phyloP scores from a whole-genome alignment of 1,139 yeast genomes.

The Magnusiomyces sp. region DNA sequence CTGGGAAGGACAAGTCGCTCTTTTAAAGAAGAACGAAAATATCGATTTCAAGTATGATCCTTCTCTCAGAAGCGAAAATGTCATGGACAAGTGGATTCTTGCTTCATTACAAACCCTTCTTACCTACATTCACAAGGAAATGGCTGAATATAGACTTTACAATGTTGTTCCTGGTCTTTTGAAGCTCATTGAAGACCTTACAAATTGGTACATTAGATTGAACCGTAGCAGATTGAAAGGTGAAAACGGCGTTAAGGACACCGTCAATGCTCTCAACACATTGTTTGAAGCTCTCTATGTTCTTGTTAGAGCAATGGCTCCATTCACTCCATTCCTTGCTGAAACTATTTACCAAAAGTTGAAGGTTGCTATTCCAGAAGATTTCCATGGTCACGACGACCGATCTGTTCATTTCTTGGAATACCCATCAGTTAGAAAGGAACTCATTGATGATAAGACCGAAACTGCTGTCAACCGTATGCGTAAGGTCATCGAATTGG shows the following conservation, averaged over 20 bases:
- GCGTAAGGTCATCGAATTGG: constrained; percentile 95
- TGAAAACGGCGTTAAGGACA: constrained; percentile 75
- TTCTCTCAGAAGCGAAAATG: constrained; percentile 56
- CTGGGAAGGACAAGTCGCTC: constrained; percentile 87
- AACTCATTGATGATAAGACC: constrained; percentile 69
- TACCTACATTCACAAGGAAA: constrained; percentile 77
- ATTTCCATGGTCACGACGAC: constrained; percentile 42
- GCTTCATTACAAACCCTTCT: constrained; percentile 91
- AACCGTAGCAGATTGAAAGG: constrained; percentile 98
- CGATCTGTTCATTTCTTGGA: constrained; percentile 89
- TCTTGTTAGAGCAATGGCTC: constrained; percentile 94
- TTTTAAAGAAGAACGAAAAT: constrained; percentile 67
- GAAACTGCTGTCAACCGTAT: constrained; percentile 75
- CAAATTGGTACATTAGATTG: constrained; percentile 98
- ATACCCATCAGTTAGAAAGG: constrained; percentile 81
- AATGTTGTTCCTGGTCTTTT: constrained; percentile 93
- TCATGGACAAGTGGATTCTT: constrained; percentile 95
- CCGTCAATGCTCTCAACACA: constrained; percentile 79
- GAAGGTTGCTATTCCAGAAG: constrained; percentile 50
- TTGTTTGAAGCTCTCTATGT: constrained; percentile 83
- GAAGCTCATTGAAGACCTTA: constrained; percentile 82
- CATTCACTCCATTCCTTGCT: constrained; percentile 93
- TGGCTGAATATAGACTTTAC: constrained; percentile 81
- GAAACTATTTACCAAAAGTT: constrained; percentile 82
- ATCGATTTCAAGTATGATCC: constrained; percentile 69